Conservation (phyloP, 1,139 yeast genomes). For the Blastobotrys illinoisensis region DNA sequence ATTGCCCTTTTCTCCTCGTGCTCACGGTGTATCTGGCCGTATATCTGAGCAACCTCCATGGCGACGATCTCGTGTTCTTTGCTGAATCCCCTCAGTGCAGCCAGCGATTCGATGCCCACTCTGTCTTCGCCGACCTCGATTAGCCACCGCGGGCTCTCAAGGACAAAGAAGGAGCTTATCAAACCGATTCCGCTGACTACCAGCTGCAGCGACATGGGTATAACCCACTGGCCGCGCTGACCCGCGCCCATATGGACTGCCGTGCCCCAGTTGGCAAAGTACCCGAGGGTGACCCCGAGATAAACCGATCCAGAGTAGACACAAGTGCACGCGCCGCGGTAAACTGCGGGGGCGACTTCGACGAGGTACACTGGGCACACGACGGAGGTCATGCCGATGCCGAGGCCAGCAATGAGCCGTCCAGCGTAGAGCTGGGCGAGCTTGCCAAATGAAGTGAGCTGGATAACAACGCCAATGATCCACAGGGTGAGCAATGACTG, state of each 20-base stretch:
- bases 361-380: conserved; percentile 52
- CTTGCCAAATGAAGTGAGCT: conserved; percentile 47
- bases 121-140: conserved; percentile 36
- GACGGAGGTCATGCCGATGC: conserved; percentile 53
- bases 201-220: conserved; percentile 36
- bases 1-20: not conserved
- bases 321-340: conserved; percentile 48
- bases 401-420: conserved; percentile 20
- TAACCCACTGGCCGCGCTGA: conserved; percentile 33
- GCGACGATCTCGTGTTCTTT: conserved; percentile 3
- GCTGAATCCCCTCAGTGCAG: conserved; percentile 38
- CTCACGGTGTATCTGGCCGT: conserved; percentile 6
- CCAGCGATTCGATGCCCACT: conserved; percentile 37
- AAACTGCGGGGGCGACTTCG: conserved; percentile 49
- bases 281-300: conserved; percentile 48
- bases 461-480: conserved; percentile 46
- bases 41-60: conserved; percentile 5
- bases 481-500: conserved; percentile 41
- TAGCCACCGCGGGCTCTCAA: conserved; percentile 48
- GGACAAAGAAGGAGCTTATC: conserved; percentile 38
- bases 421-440: conserved; percentile 21
- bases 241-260: conserved; percentile 33
- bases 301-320: conserved; percentile 53
- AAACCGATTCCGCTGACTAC: conserved; percentile 42
- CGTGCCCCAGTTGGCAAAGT: conserved; percentile 43